These are phyloP conservation scores for Mortierella polycephala DNA, from an alignment of 371 early-diverging fungal species.

Conservation along the genomic window DNA sequence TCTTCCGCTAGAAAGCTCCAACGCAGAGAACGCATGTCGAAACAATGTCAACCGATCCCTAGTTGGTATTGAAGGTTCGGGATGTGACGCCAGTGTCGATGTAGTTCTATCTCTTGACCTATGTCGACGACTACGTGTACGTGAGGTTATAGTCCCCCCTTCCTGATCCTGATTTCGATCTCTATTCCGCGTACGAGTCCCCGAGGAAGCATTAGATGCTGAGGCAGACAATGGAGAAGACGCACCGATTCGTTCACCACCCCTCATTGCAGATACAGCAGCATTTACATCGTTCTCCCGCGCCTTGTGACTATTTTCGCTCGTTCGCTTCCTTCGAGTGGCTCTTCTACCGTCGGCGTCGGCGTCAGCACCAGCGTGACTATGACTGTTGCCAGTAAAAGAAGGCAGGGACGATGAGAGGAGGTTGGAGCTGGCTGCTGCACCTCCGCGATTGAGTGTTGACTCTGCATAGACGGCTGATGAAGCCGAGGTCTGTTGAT, in stretches of 20 bases:
- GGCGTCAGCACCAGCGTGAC: background rate
- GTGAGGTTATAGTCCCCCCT: no score
- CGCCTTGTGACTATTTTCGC: conserved; percentile 1
- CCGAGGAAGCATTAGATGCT: no score
- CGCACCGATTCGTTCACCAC: background rate
- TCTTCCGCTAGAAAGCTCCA: background rate
- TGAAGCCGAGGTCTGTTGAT: background rate
- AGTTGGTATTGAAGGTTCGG: conserved; percentile 10
- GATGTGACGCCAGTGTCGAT: background rate
- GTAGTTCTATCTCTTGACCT: background rate
- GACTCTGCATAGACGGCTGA: background rate
- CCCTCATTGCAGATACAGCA: background rate
- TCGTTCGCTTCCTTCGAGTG: background rate
- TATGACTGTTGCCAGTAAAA: background rate
- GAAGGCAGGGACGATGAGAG: background rate
- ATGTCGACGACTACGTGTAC: no score
- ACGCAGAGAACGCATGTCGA: conserved; percentile 8
- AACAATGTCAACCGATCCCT: conserved; percentile 12
- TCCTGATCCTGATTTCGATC: no score
- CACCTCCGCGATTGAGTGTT: background rate
- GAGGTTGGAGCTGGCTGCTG: conserved; percentile 1
- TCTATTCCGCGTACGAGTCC: no score
- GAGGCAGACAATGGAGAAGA: no score
- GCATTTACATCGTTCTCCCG: conserved; percentile 5
- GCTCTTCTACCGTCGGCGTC: background rate